Evolutionary conservation across 106 monocot genomes (phyloP), one percentile per base, ranked within the genome.

Genomic region (Acorus gramineus): DNA sequence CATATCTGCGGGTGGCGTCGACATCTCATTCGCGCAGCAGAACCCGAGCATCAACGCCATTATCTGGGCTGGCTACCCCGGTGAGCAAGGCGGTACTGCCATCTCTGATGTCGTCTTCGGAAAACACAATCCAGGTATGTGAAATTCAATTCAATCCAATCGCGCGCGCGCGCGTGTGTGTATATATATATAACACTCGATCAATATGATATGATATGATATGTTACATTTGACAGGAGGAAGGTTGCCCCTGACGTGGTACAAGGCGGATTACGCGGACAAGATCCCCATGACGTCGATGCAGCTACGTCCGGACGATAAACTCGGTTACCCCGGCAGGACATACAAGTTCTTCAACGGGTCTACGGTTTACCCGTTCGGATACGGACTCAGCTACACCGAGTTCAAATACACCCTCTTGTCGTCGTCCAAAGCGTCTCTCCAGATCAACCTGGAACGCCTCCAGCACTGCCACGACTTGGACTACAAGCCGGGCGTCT

Each of bases 341-440:
- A 84, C 84, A 11, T 84, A 80, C 73, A 73, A 67, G 52, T 84
- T 84, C 73, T 80, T 58, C 73, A 44, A 65, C n/a, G 84, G 80
- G 11, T 43, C 42, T 2, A 10, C 14, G 4, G 53, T 80, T 60
- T 84, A 60, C 56, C 70, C 69, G 3, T 84, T 74, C 49, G 84
- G 77, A 2, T 71, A 66, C 11, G 84, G 84, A 3, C 62, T 80
- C 7, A 84, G 80, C 63, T 84, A 84, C 80, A 73, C 76, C 14
- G 11, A 6, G n/a, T 83, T 71, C 75, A 60, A 8, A 42, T 66
- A 79, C 75, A 57, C 0, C 5, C 6, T 66, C 11, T 43, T 0
- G 3, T 13, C 43, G 2, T 1, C 52, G 1, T 6, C 55, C 11
- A 14, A 60, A 3, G 0, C 7, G 52, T 54, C 51, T 6, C 7